A percentile compares a stretch with the other conserved stretches of the same genome.
phyloP scores from a whole-genome alignment of 1,284 basidiomycete species.

The Mycosarcoma mackinlayi region DNA sequence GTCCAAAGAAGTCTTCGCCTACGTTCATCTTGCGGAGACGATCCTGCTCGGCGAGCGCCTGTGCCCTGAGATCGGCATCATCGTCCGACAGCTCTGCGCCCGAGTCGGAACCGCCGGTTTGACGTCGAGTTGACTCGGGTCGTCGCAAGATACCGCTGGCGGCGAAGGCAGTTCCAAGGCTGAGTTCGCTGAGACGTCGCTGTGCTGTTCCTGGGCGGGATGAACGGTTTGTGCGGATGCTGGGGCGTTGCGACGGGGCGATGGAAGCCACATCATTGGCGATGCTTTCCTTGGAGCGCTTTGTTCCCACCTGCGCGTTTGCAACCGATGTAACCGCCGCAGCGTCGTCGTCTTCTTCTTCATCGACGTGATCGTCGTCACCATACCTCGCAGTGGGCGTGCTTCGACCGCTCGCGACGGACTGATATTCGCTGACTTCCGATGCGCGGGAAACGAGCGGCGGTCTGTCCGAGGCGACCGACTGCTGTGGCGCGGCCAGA shows the following conservation, averaged over 20 bases:
- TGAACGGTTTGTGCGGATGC: slow-evolving; percentile 26
- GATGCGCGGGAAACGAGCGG: slow-evolving; percentile 31
- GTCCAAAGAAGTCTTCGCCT: slow-evolving; percentile 65
- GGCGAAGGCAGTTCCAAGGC: slow-evolving; percentile 57
- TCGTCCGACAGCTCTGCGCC: slow-evolving; percentile 44
- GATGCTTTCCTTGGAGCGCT: slow-evolving; percentile 3
- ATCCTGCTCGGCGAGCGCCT: slow-evolving; percentile 59
- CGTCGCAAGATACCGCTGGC: slow-evolving; percentile 50
- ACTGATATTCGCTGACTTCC: slow-evolving; percentile 37
- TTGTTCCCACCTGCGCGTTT: slow-evolving; percentile 5
- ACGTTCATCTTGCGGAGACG: slow-evolving; percentile 62
- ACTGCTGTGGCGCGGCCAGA: slow-evolving; percentile 6
- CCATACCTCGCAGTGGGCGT: slow-evolving; percentile 14
- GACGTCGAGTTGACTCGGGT: slow-evolving; percentile 11
- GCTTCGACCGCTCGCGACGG: slow-evolving; percentile 40
- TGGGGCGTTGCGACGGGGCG: slow-evolving; percentile 28
- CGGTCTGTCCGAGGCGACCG: slow-evolving; percentile 9
- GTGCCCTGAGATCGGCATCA: slow-evolving; percentile 52
- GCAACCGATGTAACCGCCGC: slow-evolving; percentile 13
- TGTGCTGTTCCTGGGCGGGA: slow-evolving; percentile 41
- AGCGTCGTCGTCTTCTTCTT: slow-evolving; percentile 23
- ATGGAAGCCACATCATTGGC: slow-evolving; percentile 17
- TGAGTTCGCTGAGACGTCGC: slow-evolving; percentile 55
- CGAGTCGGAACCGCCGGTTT: slow-evolving; percentile 48
- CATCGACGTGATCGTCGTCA: slow-evolving; percentile 8